A percentile compares a stretch with the other conserved stretches of the same genome.
Evolutionary conservation across 345 rosid genomes (phyloP).

Genomic region (Citrus maxima): DNA sequence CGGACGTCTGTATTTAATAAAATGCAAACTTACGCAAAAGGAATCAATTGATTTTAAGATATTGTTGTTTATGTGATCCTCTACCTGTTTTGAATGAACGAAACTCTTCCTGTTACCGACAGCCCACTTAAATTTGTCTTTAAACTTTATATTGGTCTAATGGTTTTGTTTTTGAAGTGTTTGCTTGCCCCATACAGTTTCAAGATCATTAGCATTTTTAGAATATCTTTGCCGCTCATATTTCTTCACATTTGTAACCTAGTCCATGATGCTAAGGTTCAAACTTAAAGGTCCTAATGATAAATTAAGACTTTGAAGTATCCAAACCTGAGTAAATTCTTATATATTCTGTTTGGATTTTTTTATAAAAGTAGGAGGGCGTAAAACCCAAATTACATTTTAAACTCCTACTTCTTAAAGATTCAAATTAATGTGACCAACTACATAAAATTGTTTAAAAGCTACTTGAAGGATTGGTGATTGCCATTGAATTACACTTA

Average conservation of each 20-base stretch:
- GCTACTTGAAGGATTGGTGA: too few species aligned
- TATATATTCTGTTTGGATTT: too few species aligned
- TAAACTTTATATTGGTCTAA: neutral
- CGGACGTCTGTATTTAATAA: neutral
- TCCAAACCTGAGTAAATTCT: fast-evolving
- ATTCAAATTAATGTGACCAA: too few species aligned
- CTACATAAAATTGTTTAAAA: too few species aligned
- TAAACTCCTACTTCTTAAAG: too few species aligned
- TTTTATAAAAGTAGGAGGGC: too few species aligned
- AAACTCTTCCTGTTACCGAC: too few species aligned
- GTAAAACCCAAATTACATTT: too few species aligned
- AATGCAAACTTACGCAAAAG: neutral
- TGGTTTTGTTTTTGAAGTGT: neutral
- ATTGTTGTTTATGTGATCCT: neutral
- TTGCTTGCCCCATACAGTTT: neutral
- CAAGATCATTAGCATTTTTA: neutral
- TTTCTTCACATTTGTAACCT: neutral
- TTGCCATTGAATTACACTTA: too few species aligned
- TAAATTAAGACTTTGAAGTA: too few species aligned
- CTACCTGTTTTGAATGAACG: neutral
- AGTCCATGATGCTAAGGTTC: neutral
- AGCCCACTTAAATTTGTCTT: neutral
- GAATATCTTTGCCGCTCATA: neutral
- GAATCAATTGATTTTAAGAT: neutral
- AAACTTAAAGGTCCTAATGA: neutral